Percentiles rank a stretch among this genome's conserved stretches.
Evolutionary conservation across 805 yeast species (phyloP).

Genomic region (Candida broadrunensis): DNA sequence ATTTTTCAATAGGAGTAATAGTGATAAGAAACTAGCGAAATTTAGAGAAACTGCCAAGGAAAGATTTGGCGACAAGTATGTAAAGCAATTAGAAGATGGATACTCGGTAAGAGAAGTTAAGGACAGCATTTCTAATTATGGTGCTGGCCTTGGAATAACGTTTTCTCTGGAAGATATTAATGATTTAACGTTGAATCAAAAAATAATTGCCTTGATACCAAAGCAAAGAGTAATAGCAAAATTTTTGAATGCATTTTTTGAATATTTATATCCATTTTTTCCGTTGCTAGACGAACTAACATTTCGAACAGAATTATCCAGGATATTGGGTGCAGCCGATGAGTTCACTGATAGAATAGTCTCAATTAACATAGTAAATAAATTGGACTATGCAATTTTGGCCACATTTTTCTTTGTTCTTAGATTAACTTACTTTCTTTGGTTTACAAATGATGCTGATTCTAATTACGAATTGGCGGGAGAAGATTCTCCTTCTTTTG

Average conservation of each 20-base stretch:
- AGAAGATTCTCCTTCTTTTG: background rate
- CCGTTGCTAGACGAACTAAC: slow-evolving; percentile 15
- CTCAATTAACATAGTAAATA: slow-evolving; percentile 5
- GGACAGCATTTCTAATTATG: slow-evolving; percentile 1
- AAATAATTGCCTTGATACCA: slow-evolving; percentile 1
- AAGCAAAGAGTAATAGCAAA: slow-evolving; percentile 1
- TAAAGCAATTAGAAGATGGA: slow-evolving; percentile 3
- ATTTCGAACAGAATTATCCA: slow-evolving; percentile 3
- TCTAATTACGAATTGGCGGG: background rate
- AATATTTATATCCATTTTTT: slow-evolving; percentile 8
- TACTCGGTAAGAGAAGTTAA: slow-evolving; percentile 2
- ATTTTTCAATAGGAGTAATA: background rate
- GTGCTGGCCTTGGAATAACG: slow-evolving; percentile 1
- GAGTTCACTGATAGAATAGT: slow-evolving; percentile 1
- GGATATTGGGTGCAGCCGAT: slow-evolving; percentile 2
- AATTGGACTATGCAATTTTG: slow-evolving; percentile 14
- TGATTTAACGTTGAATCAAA: background rate
- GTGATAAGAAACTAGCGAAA: background rate
- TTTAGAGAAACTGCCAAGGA: slow-evolving; percentile 1
- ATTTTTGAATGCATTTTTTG: slow-evolving; percentile 8
- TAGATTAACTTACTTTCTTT: slow-evolving; percentile 9
- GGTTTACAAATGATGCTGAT: slow-evolving; percentile 4
- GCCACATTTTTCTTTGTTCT: slow-evolving; percentile 11
- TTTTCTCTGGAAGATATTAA: slow-evolving; percentile 1
- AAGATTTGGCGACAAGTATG: slow-evolving; percentile 4